Base-by-base conservation (phyloP, 345 rosid species). In the Leavenworthia alabamica region DNA sequence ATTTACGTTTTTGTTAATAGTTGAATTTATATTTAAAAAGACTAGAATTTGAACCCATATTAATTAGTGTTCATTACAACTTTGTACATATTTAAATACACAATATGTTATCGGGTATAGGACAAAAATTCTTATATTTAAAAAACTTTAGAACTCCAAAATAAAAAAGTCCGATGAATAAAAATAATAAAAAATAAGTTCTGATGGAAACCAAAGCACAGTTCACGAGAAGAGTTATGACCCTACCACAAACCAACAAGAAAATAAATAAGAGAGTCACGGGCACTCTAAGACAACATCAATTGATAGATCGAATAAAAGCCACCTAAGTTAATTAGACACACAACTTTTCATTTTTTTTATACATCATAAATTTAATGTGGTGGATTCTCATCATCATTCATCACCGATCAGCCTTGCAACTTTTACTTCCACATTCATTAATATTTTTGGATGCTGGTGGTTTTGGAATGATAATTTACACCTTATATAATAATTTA, bases 261-360 rank as follows among this genome's bases (percentile, higher is more conserved):
- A 60, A 51, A 60, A 42, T 49, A 54, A 44, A 60, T 54, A 45
- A 61, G 49, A 70, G 66, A 70, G 68, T 70, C 74, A 70, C 74
- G 68, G 74, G 64, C 68, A 70, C 64, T 62, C 57, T 46, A 70
- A 62, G 68, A 55, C 37, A 62, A 55, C 74, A 70, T 45, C 64
- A 27, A 56, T 55, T 55, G 17, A 19, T 54, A 29, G 20, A 19
- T 54, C 22, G 20, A 68, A 39, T 49, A 29, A 59, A 26, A 20
- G 60, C 60, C 46, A 60, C 45, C 48, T 42, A 16, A 20, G 51
- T 28, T 47, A 20, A 43, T 28, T 47, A 26, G 41, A 31, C 43
- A 40, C 45, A 15, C 24, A 16, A 16, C 15, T 60, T 50, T 68
- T 68, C 29, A 6, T 7, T 48, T 56, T 41, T n/a, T 46, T 27